Evolutionary conservation across 257 asterid species (phyloP).

Genomic region (Salvia miltiorrhiza): DNA sequence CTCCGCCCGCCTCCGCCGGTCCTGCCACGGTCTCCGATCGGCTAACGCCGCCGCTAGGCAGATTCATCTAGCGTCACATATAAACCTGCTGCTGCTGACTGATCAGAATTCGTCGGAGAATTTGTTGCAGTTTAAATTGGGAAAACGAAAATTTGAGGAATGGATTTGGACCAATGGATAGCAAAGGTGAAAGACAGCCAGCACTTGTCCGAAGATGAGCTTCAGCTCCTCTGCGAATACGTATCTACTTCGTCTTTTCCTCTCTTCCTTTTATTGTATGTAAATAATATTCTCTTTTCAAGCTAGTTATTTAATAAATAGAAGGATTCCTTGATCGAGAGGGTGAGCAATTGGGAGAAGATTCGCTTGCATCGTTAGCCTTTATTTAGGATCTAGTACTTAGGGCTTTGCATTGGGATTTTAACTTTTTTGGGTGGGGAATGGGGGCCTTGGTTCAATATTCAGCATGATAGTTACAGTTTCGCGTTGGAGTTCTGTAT

Average conservation of each 20-base stretch:
- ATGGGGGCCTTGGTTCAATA: background rate
- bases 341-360: background rate
- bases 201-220: slow-evolving; percentile 94
- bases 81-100: background rate
- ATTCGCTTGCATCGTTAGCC: too few species aligned
- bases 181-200: slow-evolving; percentile 83
- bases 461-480: background rate
- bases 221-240: slow-evolving; percentile 94
- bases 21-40: slow-evolving; percentile 8
- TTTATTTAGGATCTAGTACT: slow-evolving; percentile 7
- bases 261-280: background rate
- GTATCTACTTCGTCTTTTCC: slow-evolving; percentile 32
- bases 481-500: background rate
- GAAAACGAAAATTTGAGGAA: slow-evolving; percentile 19
- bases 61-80: background rate
- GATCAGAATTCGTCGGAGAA: slow-evolving; percentile 7
- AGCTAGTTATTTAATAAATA: background rate
- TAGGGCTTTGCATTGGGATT: slow-evolving; percentile 28
- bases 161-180: slow-evolving; percentile 96
- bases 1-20: background rate
- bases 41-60: background rate
- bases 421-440: too few species aligned
- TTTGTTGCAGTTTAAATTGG: background rate
- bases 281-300: background rate
- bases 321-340: background rate